Conservation (phyloP, 2,329 filamentous ascomycete genomes). For the Fusarium pseudocircinatum region DNA sequence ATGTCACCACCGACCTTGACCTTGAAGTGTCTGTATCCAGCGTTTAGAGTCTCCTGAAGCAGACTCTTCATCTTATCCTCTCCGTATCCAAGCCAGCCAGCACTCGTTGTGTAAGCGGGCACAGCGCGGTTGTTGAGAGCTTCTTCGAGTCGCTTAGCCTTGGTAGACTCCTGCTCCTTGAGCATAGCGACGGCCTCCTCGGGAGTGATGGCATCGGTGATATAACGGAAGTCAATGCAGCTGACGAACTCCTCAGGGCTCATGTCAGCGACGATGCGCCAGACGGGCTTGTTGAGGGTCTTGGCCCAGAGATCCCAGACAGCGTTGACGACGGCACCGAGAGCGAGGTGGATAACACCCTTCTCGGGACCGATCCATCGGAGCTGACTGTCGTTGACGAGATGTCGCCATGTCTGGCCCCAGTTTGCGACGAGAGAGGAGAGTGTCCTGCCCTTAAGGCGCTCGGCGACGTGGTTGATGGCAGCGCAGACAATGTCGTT, state of each 20-base stretch:
- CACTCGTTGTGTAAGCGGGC: conserved; percentile 89
- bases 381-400: conserved; percentile 90
- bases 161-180: conserved; percentile 70
- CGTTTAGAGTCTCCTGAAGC: conserved; percentile 76
- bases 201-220: conserved; percentile 90
- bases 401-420: conserved; percentile 89
- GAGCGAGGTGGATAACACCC: conserved; percentile 90
- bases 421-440: conserved; percentile 81
- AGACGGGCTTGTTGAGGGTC: conserved; percentile 84
- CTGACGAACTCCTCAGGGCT: conserved; percentile 84
- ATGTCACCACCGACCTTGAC: conserved; percentile 84
- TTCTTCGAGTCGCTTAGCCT: conserved; percentile 76
- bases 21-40: conserved; percentile 89
- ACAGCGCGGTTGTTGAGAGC: conserved; percentile 79
- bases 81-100: conserved; percentile 90
- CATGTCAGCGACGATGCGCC: conserved; percentile 91
- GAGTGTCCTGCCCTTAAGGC: conserved; percentile 79
- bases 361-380: conserved; percentile 96
- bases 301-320: conserved; percentile 98
- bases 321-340: conserved; percentile 89
- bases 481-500: conserved; percentile 93
- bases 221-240: conserved; percentile 95
- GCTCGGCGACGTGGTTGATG: conserved; percentile 80
- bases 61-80: conserved; percentile 86
- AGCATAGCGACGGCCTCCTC: conserved; percentile 82